These are phyloP conservation scores for Saccharomyces kudriavzevii DNA, from an alignment of 805 yeast genomes.

Conservation along the genomic window DNA sequence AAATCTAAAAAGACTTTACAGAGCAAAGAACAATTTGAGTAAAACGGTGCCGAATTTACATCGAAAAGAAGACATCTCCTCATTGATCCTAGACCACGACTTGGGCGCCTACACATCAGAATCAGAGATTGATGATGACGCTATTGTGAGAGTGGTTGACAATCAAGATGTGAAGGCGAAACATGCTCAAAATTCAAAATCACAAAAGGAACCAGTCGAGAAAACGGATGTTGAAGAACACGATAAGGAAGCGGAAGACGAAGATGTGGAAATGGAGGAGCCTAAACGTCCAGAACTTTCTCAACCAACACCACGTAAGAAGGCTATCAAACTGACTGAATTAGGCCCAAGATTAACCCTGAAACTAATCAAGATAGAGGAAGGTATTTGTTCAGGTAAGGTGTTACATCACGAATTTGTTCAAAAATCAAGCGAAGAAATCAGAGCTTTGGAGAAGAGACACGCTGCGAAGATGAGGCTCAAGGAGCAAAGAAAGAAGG, in stretches of 20 bases:
- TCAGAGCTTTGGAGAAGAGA: conserved; percentile 50
- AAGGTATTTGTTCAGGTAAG: conserved; percentile 83
- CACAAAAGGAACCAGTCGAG: conserved; percentile 15
- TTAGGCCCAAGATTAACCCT: conserved; percentile 84
- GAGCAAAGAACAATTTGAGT: conserved; percentile 49
- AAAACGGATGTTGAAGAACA: conserved; percentile 10
- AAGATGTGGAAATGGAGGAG: conserved; percentile 8
- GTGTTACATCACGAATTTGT: conserved; percentile 74
- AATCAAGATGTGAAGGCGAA: conserved; percentile 22
- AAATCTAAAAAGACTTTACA: conserved; percentile 63
- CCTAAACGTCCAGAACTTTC: background rate
- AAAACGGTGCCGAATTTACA: conserved; percentile 65
- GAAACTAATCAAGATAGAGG: conserved; percentile 78
- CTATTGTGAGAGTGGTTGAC: conserved; percentile 52
- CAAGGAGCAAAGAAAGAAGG: conserved; percentile 64
- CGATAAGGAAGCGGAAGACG: conserved; percentile 15
- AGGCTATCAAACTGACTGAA: conserved; percentile 87
- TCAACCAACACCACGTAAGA: conserved; percentile 38
- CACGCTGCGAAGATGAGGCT: conserved; percentile 56
- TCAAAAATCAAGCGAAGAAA: conserved; percentile 55
- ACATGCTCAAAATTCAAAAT: conserved; percentile 13
- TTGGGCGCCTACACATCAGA: conserved; percentile 76
- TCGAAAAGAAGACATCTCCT: conserved; percentile 67
- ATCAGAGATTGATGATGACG: conserved; percentile 90
- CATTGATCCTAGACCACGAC: conserved; percentile 73